A percentile compares a stretch with the other conserved stretches of the same genome.
Conservation (phyloP, 2,329 filamentous ascomycete species). For the Ceratocystis variospora region DNA sequence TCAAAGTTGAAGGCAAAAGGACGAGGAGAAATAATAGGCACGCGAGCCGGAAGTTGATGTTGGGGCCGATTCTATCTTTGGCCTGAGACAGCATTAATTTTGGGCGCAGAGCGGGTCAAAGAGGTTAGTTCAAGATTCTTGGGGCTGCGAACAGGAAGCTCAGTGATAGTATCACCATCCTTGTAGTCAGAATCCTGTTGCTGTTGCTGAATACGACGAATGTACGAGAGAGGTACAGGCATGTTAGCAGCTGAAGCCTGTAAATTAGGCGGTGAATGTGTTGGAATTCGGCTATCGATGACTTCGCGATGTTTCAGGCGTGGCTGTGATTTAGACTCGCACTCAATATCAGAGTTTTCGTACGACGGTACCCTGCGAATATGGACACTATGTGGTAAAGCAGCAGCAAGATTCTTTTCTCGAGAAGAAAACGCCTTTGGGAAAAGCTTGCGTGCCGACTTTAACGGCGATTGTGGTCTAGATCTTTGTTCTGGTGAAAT, state of each 20-base stretch:
- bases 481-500: background rate
- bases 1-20: conserved; percentile 9
- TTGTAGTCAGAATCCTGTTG: background rate
- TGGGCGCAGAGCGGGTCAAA: conserved; percentile 7
- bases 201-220: conserved; percentile 6
- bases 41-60: conserved; percentile 7
- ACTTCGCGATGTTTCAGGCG: background rate
- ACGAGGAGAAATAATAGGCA: conserved; percentile 2
- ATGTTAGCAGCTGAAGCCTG: background rate
- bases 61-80: conserved; percentile 19
- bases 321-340: background rate
- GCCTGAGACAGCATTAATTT: conserved; percentile 11
- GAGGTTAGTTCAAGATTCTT: conserved; percentile 1
- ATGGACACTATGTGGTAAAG: background rate
- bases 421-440: background rate
- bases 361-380: conserved; percentile 4
- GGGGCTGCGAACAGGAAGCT: background rate
- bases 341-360: conserved; percentile 4
- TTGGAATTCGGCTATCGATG: background rate
- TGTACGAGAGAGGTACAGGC: conserved; percentile 14
- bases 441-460: conserved; percentile 8
- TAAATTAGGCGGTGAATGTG: background rate
- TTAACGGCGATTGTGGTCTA: background rate
- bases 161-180: background rate
- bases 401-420: conserved; percentile 1